These are phyloP conservation scores for Lachancea lanzarotensis DNA, from an alignment of 805 yeast species.

Conservation along the genomic window DNA sequence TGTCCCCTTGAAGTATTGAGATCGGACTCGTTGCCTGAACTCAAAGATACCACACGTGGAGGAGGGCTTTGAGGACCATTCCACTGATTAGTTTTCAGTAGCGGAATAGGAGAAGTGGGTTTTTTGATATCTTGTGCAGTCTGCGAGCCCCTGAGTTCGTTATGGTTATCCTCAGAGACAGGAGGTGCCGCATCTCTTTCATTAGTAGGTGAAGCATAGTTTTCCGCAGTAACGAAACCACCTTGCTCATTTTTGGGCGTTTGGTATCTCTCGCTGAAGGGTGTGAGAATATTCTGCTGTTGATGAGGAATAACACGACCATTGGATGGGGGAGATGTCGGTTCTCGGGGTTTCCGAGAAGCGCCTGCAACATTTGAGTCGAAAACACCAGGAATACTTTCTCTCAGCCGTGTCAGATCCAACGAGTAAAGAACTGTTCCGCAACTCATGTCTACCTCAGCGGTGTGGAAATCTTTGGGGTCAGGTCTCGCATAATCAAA, in stretches of 20 bases:
- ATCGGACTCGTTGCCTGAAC: slow-evolving; percentile 7
- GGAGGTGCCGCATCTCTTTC: neutral
- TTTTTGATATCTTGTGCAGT: slow-evolving; percentile 5
- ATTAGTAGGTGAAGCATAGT: neutral
- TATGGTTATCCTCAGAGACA: neutral
- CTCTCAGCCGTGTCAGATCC: slow-evolving; percentile 40
- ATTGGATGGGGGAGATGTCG: slow-evolving; percentile 8
- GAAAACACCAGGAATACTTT: slow-evolving; percentile 35
- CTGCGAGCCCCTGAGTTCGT: neutral
- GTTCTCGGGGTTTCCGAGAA: slow-evolving; percentile 11
- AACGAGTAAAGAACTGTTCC: slow-evolving; percentile 61
- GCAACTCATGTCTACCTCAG: slow-evolving; percentile 44
- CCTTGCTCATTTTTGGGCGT: slow-evolving; percentile 8
- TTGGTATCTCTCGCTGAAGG: slow-evolving; percentile 8
- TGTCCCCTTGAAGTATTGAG: slow-evolving; percentile 1
- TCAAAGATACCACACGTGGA: slow-evolving; percentile 9
- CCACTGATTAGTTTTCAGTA: neutral
- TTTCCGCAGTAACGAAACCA: slow-evolving; percentile 3
- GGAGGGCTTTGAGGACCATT: slow-evolving; percentile 5
- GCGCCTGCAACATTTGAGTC: slow-evolving; percentile 32
- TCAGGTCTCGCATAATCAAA: slow-evolving; percentile 53
- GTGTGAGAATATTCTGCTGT: slow-evolving; percentile 12
- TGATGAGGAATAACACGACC: slow-evolving; percentile 5
- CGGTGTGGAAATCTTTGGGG: slow-evolving; percentile 46
- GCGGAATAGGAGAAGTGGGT: slow-evolving; percentile 8